Evolutionary conservation across 768 basidiomycete genomes (phyloP).

Genomic region (Mycena haematopus): DNA sequence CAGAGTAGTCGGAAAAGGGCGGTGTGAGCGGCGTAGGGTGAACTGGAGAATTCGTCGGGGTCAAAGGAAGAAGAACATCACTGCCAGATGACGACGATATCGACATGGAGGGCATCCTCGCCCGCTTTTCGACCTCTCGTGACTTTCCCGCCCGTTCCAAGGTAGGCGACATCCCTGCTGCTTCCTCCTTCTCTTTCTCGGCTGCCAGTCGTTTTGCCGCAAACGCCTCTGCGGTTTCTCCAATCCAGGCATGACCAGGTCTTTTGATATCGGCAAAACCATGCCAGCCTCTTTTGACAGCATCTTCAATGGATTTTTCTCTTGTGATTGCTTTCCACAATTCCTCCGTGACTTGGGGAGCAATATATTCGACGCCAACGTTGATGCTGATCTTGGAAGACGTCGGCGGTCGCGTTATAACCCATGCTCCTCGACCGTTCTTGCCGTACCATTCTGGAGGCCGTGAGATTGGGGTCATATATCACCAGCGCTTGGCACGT

Average conservation of each 20-base stretch:
- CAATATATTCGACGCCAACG: constrained; percentile 40
- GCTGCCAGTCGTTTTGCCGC: constrained; percentile 32
- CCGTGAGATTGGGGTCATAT: constrained; percentile 4
- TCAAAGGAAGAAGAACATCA: constrained; percentile 24
- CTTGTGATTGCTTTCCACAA: constrained; percentile 33
- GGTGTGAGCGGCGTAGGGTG: constrained; percentile 27
- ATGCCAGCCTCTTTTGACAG: constrained; percentile 29
- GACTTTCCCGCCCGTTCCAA: constrained; percentile 27
- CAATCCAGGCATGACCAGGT: constrained; percentile 39
- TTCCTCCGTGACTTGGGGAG: constrained; percentile 33
- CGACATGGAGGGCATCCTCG: constrained; percentile 28
- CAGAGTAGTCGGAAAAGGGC: constrained; percentile 25
- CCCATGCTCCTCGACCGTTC: constrained; percentile 41
- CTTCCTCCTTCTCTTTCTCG: constrained; percentile 34
- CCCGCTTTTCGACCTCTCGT: constrained; percentile 27
- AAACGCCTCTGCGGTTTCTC: constrained; percentile 36
- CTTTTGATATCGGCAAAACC: constrained; percentile 32
- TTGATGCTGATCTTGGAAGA: constrained; percentile 38
- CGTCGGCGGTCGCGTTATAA: constrained; percentile 32
- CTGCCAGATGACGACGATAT: constrained; percentile 28
- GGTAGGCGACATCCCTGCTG: constrained; percentile 7
- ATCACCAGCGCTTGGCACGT: constrained; percentile 11
- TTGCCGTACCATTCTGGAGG: constrained; percentile 44
- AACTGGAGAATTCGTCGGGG: constrained; percentile 24
- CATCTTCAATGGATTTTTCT: constrained; percentile 29